These are phyloP conservation scores for Coemansia sp. DNA, from an alignment of 192 early-diverging fungal species.

Conservation along the genomic window DNA sequence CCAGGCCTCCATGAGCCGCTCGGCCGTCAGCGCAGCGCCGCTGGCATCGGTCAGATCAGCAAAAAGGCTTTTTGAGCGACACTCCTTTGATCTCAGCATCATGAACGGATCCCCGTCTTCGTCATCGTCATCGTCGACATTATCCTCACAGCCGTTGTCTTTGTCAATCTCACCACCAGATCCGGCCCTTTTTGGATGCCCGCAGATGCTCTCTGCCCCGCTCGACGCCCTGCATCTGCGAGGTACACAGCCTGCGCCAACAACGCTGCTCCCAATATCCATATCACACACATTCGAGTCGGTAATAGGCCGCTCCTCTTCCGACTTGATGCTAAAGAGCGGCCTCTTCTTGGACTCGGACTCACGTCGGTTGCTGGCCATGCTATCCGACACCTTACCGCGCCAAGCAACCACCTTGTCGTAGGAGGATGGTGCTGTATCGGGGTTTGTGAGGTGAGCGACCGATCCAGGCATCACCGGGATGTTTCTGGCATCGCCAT, in stretches of 20 bases:
- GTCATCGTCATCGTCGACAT: slow-evolving; percentile 19
- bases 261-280: too few relatives aligned
- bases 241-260: too few relatives aligned
- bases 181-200: too few relatives aligned
- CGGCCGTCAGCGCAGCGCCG: slow-evolving; percentile 9
- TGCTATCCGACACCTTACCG: neutral
- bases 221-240: too few relatives aligned
- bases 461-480: slow-evolving; percentile 34
- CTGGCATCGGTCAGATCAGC: slow-evolving; percentile 4
- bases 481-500: neutral
- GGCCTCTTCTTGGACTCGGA: neutral
- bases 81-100: slow-evolving; percentile 7
- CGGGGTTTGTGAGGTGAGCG: slow-evolving; percentile 7
- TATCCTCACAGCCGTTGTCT: neutral
- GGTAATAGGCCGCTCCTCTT: too few relatives aligned
- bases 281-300: too few relatives aligned
- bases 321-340: neutral
- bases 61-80: neutral
- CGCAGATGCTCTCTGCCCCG: too few relatives aligned
- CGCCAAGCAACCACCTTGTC: slow-evolving; percentile 30
- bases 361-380: neutral
- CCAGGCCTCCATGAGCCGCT: slow-evolving; percentile 24
- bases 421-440: neutral
- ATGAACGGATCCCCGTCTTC: slow-evolving; percentile 3
- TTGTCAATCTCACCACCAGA: neutral